Evolutionary conservation across 352 stramenopile species (phyloP), one percentile per base, ranked within the genome.

Genomic region (Pythium grandisporangium): DNA sequence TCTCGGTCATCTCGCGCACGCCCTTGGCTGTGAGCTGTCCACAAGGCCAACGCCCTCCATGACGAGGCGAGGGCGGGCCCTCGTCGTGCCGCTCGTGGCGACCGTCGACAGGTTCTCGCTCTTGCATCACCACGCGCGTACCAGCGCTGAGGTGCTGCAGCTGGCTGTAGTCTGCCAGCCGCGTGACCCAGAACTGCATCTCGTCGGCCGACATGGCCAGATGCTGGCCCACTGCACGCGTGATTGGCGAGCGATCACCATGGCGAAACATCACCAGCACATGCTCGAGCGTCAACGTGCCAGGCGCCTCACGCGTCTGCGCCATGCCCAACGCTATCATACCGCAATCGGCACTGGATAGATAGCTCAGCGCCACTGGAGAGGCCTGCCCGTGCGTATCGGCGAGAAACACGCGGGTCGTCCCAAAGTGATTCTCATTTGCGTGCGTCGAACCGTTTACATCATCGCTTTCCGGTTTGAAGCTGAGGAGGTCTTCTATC

Each of bases 231-330:
- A 86, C 53, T 12, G 47, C 55, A 26, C 66, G 68, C 30, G 70
- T 77, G 58, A 90, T 79, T 4, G 77, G 77, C n/a, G 77, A 84
- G 13, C 77, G 67, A 42, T 90, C 77, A 30, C 77, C 77, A 49
- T 90, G 77, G 11, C 77, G 77, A 42, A 88, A 88, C 47, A 86
- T 52, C 42, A 75, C 64, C n/a, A 76, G 32, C 51, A 91, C 69
- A 29, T 91, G 77, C 34, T 63, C 41, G 25, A 88, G 58, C 50
- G 57, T n/a, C n/a, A n/a, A n/a, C n/a, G n/a, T n/a, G n/a, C n/a
- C n/a, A n/a, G n/a, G n/a, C n/a, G n/a, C n/a, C n/a, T n/a, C n/a
- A n/a, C n/a, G n/a, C n/a, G n/a, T n/a, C n/a, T n/a, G n/a, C n/a
- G n/a, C n/a, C n/a, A n/a, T n/a, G n/a, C n/a, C n/a, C n/a, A n/a